phyloP scores from a whole-genome alignment of 2,329 filamentous ascomycete species.

The Xylaria sp. region DNA sequence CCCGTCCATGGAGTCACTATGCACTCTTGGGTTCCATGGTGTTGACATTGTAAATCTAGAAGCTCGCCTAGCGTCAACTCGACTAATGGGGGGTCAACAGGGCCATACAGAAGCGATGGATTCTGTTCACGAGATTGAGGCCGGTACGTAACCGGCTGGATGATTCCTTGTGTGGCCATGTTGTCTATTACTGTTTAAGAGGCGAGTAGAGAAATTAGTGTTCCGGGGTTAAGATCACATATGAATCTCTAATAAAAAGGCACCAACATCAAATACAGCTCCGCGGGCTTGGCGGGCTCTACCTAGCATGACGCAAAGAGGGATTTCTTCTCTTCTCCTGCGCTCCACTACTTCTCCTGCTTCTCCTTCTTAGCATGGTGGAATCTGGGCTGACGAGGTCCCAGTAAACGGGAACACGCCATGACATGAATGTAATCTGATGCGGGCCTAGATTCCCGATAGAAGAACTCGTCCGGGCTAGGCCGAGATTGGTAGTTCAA shows the following conservation, averaged over 20 bases:
- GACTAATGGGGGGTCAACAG: conserved; percentile 70
- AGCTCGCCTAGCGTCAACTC: conserved; percentile 76
- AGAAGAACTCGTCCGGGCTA: conserved; percentile 6
- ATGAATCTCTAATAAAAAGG: conserved; percentile 12
- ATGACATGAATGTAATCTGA: conserved; percentile 1
- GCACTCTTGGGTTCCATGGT: conserved; percentile 69
- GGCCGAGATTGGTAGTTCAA: conserved; percentile 24
- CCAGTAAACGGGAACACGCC: neutral
- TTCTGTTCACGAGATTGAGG: conserved; percentile 42
- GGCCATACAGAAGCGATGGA: conserved; percentile 69
- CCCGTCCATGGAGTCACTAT: conserved; percentile 78
- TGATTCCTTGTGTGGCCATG: conserved; percentile 38
- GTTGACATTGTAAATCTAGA: conserved; percentile 70
- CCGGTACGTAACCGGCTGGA: conserved; percentile 22
- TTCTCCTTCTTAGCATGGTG: conserved; percentile 2
- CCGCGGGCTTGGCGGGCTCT: neutral
- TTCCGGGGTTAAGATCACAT: neutral
- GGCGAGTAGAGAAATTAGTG: neutral
- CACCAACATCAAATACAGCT: neutral
- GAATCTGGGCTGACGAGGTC: neutral
- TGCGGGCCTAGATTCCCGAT: neutral
- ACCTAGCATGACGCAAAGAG: conserved; percentile 7
- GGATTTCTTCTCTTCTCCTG: neutral
- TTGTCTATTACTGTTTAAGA: conserved; percentile 2
- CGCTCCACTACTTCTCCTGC: conserved; percentile 9